phyloP scores from a whole-genome alignment of 2,329 filamentous ascomycete species.

The Diaporthe vaccinii region DNA sequence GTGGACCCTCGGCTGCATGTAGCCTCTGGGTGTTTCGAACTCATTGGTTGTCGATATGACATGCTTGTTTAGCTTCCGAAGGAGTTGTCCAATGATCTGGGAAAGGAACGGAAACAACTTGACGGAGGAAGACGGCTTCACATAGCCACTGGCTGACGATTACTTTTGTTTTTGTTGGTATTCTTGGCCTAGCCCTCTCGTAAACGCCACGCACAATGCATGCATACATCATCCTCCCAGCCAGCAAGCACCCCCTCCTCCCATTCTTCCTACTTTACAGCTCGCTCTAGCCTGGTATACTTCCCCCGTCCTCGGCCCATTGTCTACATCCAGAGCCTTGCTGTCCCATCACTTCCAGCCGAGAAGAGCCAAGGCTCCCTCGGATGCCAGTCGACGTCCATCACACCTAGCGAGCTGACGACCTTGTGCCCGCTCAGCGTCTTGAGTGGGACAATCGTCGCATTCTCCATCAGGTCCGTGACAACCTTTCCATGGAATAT shows the following conservation, averaged over 20 bases:
- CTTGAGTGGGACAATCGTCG: constrained; percentile 96
- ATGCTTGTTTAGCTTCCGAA: constrained; percentile 14
- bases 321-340: constrained; percentile 84
- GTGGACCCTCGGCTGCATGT: constrained; percentile 16
- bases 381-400: constrained; percentile 97
- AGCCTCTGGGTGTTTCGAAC: neutral
- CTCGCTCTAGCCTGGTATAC: neutral
- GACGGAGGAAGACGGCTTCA: neutral
- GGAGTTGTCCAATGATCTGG: constrained; percentile 21
- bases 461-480: constrained; percentile 94
- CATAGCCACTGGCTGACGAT: constrained; percentile 22
- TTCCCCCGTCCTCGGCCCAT: neutral
- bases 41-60: constrained; percentile 26
- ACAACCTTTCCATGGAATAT: constrained; percentile 98
- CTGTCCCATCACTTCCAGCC: constrained; percentile 93
- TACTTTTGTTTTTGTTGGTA: constrained; percentile 37
- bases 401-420: constrained; percentile 85
- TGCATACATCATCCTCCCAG: constrained; percentile 23
- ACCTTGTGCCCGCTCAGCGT: constrained; percentile 92
- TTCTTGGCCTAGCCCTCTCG: constrained; percentile 38
- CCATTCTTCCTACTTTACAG: neutral
- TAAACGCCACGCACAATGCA: constrained; percentile 39
- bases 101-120: neutral
- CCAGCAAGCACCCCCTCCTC: neutral
- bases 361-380: constrained; percentile 94